A percentile compares a stretch with the other conserved stretches of the same genome.
phyloP scores from a whole-genome alignment of 257 asterid genomes.

The Cruciata laevipes region DNA sequence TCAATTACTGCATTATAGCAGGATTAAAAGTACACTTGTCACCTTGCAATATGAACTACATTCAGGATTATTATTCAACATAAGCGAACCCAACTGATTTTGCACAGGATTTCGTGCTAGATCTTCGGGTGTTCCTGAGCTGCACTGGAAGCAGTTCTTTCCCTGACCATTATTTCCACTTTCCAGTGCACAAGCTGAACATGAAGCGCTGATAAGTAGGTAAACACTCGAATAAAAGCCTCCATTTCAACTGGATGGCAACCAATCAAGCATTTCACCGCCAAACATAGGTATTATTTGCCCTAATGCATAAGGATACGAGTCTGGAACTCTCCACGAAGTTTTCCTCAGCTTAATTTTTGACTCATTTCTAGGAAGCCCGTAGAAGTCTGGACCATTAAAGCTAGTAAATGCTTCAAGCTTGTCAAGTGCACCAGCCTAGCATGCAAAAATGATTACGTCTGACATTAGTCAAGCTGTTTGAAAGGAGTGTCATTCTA shows the following conservation, averaged over 20 bases:
- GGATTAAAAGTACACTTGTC: no score
- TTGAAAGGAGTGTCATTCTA: neutral
- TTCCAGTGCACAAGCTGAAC: no score
- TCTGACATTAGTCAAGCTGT: neutral
- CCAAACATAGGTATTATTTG: slow-evolving; percentile 83
- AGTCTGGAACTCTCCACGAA: slow-evolving; percentile 71
- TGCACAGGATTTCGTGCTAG: no score
- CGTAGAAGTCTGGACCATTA: slow-evolving; percentile 89
- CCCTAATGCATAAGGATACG: slow-evolving; percentile 57
- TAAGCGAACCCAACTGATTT: no score
- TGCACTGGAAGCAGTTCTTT: no score
- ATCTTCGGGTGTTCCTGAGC: no score
- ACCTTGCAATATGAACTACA: no score
- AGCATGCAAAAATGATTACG: slow-evolving; percentile 7
- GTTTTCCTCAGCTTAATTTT: slow-evolving; percentile 55
- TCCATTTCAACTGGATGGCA: slow-evolving; percentile 26
- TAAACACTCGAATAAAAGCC: neutral
- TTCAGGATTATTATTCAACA: no score
- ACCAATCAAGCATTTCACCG: slow-evolving; percentile 78
- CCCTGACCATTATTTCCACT: no score
- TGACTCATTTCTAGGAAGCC: slow-evolving; percentile 68
- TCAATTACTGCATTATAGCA: no score
- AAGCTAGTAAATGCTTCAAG: slow-evolving; percentile 89
- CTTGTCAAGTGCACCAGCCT: slow-evolving; percentile 85
- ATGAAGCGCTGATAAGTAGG: no score